A percentile compares a stretch with the other conserved stretches of the same genome.
Conservation (phyloP, 179 eudicot species). For the Gypsophila paniculata region DNA sequence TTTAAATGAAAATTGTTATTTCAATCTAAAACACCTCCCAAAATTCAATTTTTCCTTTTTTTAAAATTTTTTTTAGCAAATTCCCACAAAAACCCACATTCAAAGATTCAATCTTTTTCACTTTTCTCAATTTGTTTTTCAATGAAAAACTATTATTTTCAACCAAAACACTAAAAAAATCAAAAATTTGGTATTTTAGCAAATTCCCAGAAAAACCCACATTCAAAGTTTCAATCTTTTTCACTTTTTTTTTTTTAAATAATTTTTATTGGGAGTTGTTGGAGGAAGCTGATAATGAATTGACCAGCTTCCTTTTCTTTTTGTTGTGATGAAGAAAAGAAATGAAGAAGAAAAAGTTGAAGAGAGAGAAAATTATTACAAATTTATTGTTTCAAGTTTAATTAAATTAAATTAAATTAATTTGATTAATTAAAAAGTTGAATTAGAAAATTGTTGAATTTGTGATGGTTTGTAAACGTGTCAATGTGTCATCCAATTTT, state of each 20-base stretch:
- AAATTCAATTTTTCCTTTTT: too few species aligned
- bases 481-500: too few species aligned
- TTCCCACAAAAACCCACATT: conserved; percentile 2
- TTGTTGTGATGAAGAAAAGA: not conserved
- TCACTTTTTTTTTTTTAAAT: not conserved
- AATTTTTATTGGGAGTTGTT: not conserved
- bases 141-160: too few species aligned
- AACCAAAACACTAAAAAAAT: too few species aligned
- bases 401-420: too few species aligned
- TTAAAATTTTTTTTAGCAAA: too few species aligned
- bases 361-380: not conserved
- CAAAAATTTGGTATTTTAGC: not conserved
- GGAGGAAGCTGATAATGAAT: conserved; percentile 18
- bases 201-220: conserved; percentile 3
- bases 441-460: not conserved
- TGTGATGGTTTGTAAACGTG: not conserved
- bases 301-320: conserved; percentile 23
- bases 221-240: conserved; percentile 16
- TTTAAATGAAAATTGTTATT: too few species aligned
- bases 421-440: too few species aligned
- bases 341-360: not conserved
- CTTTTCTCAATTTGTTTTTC: too few species aligned
- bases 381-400: too few species aligned
- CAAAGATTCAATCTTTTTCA: conserved; percentile 14
- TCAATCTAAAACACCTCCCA: too few species aligned